Evolutionary conservation across 164 flowering plant genomes (phyloP), one percentile per base, ranked within the genome.

Genomic region (Magnolia officinalis): DNA sequence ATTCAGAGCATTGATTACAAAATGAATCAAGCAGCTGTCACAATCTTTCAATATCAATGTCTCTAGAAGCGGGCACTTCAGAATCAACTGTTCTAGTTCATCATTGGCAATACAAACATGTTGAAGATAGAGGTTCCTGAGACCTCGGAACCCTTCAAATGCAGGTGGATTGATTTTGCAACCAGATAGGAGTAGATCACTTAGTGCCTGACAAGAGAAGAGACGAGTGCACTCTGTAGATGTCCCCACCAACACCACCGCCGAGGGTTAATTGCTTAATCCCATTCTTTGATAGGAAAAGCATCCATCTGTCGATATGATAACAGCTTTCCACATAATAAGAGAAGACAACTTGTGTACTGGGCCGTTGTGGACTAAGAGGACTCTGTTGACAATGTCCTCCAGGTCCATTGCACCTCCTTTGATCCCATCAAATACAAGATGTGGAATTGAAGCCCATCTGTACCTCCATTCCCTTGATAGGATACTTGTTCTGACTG

Each of bases 161-260:
- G 63, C 21, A 21, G 72, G 72, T 45, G 45, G n/a, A 13, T 1
- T 18, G 11, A 70, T 13, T 14, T 1, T 31, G 37, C 37, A 31
- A 31, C 37, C 4, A 7, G 11, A 11, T 18, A 71, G 29, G 37
- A 52, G 37, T 31, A 71, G 51, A 71, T 51, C 8, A n/a, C 63
- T 19, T 6, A 71, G 11, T 23, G 9, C 8, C 2, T 20, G 74
- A 71, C 74, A 71, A 4, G 55, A 52, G 10, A 71, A 71, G 74
- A 71, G 61, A 86, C 88, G 29, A 23, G 89, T 70, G 88, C 89
- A 51, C 94, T 83, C 16, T 80, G 72, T 2, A 85, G 82, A 6
- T 74, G 86, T 79, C 82, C 84, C 74, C 71, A 88, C 83, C 77
- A 83, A 85, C 6, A 87, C 1, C 74, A 89, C 4, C 37, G 45